These are phyloP conservation scores for Hevea brasiliensis DNA, from an alignment of 345 rosid species.

Conservation along the genomic window DNA sequence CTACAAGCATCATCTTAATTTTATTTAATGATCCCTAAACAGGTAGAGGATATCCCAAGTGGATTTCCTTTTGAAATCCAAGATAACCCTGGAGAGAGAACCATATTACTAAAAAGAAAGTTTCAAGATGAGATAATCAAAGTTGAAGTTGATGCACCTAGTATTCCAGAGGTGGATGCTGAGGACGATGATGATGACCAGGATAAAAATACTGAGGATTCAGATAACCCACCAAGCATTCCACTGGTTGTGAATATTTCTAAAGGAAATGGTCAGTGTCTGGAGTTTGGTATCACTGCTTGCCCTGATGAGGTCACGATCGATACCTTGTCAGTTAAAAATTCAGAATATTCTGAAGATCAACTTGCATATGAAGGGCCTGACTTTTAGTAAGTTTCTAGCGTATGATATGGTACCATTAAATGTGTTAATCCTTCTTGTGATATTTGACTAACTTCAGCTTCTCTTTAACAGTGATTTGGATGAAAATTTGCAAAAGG, in stretches of 20 bases:
- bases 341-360: slow-evolving; percentile 34
- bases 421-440: background rate
- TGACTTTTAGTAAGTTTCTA: slow-evolving; percentile 51
- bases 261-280: slow-evolving; percentile 36
- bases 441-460: background rate
- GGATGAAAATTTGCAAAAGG: slow-evolving; percentile 70
- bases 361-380: slow-evolving; percentile 68
- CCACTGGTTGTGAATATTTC: slow-evolving; percentile 53
- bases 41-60: slow-evolving; percentile 38
- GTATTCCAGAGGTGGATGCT: slow-evolving; percentile 19
- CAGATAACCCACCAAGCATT: slow-evolving; percentile 20
- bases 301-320: slow-evolving; percentile 49
- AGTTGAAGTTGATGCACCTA: slow-evolving; percentile 51
- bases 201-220: slow-evolving; percentile 12
- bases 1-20: background rate
- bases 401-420: background rate
- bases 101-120: slow-evolving; percentile 40
- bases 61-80: slow-evolving; percentile 56
- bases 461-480: slow-evolving; percentile 44
- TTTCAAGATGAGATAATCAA: slow-evolving; percentile 47
- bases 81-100: slow-evolving; percentile 60
- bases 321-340: slow-evolving; percentile 51
- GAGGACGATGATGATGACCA: slow-evolving; percentile 28
- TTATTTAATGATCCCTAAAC: background rate
- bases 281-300: slow-evolving; percentile 61